Evolutionary conservation across 192 early-diverging fungal genomes (phyloP), one percentile per base, ranked within the genome.

Genomic region (Coemansia sp.): DNA sequence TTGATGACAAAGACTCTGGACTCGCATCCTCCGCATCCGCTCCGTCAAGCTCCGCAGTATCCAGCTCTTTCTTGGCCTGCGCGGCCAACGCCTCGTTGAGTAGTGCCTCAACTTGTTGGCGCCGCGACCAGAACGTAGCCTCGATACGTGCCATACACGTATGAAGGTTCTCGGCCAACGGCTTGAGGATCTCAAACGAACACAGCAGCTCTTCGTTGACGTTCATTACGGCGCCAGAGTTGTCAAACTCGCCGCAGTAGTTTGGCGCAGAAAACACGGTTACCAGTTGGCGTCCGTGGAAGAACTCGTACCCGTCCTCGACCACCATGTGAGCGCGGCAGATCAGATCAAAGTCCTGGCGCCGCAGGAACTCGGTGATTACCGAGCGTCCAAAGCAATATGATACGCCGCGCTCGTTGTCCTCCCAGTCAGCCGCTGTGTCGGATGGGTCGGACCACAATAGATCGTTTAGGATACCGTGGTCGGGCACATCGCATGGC

Each of bases 271-370:
- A 92, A 63, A 97, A 97, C 7, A 97, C 85, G 4, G 95, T 98
- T 2, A 98, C 95, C 61, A 98, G 76, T 23, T 88, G 88, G 24
- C 94, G 86, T 49, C 93, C 89, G 56, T 89, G 86, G 80, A 95
- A 98, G 63, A 98, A 98, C 83, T 98, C 93, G 76, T 96, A 98
- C n/a, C 94, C 94, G 74, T 94, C 94, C 69, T 98, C 94, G 43
- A 98, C 94, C 10, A 98, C 94, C 90, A 93, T 92, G 77, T 98
- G 95, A 3, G 95, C 94, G 23, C 93, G 86, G 60, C 90, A 92
- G 54, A 97, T 90, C 48, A 98, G 81, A 65, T 98, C 95, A 67
- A 98, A 87, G 66, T 97, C 93, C 73, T 92, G 86, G 67, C 88
- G 88, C 32, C 79, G 73, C 62, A 96, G 68, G 67, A 98, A 98